A percentile compares a stretch with the other conserved stretches of the same genome.
phyloP scores from a whole-genome alignment of 2,329 filamentous ascomycete genomes.

The Calonectria pseudoturangicola region DNA sequence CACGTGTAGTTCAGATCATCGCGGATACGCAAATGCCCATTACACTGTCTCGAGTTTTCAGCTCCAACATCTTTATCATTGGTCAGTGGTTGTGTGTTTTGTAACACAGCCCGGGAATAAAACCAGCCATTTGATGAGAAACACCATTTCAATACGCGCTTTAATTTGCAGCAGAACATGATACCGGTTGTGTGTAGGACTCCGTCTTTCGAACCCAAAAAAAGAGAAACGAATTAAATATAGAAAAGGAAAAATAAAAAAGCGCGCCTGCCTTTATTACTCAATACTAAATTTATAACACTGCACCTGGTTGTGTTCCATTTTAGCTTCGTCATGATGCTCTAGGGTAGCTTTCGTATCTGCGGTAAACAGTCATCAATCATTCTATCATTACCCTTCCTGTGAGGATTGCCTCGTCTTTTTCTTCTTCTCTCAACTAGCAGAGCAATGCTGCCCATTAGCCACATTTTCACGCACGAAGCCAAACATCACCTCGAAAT shows the following conservation, averaged over 20 bases:
- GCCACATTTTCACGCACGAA: not conserved
- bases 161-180: not conserved
- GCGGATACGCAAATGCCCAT: not conserved
- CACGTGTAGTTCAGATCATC: too few relatives aligned
- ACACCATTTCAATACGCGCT: too few relatives aligned
- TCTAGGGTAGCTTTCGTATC: conserved; percentile 5
- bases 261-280: not conserved
- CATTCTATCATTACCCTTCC: conserved; percentile 24
- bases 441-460: not conserved
- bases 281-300: not conserved
- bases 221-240: not conserved
- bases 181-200: not conserved
- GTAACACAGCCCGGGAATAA: too few relatives aligned
- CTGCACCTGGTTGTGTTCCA: not conserved
- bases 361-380: conserved; percentile 17
- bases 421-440: conserved; percentile 18
- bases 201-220: too few relatives aligned
- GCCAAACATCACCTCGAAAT: conserved; percentile 4
- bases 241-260: not conserved
- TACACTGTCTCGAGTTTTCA: not conserved
- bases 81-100: too few relatives aligned
- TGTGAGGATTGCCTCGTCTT: conserved; percentile 12
- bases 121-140: too few relatives aligned
- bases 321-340: not conserved
- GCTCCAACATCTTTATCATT: too few relatives aligned